Evolutionary conservation across 345 rosid species (phyloP).

Genomic region (Sisymbrium irio): DNA sequence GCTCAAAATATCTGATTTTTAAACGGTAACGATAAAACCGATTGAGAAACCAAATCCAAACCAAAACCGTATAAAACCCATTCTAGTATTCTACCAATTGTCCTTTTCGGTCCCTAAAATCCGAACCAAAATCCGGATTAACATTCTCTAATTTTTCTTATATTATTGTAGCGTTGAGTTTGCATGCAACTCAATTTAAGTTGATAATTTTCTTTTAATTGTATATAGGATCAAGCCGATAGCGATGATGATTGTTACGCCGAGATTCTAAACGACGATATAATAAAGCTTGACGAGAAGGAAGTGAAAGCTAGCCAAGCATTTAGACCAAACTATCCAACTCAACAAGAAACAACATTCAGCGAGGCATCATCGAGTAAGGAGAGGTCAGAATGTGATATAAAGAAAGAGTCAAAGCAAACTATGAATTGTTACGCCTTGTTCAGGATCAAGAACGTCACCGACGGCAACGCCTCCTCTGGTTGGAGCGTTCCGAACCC

Average conservation of each 20-base stretch:
- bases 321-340: slow-evolving; percentile 12
- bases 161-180: too few species aligned
- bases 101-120: background rate
- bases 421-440: slow-evolving; percentile 19
- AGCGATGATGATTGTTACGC: slow-evolving; percentile 57
- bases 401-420: slow-evolving; percentile 7
- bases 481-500: slow-evolving; percentile 1
- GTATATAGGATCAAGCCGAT: slow-evolving; percentile 16
- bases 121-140: background rate
- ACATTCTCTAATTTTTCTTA: too few species aligned
- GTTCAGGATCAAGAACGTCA: slow-evolving; percentile 23
- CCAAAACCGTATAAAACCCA: background rate
- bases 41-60: background rate
- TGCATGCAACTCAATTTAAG: background rate
- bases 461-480: background rate
- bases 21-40: background rate
- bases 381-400: slow-evolving; percentile 23
- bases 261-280: slow-evolving; percentile 78
- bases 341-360: slow-evolving; percentile 16
- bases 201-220: background rate
- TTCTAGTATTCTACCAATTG: too few species aligned
- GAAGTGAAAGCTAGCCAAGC: slow-evolving; percentile 30
- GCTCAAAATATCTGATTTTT: too few species aligned
- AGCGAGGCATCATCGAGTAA: slow-evolving; percentile 22
- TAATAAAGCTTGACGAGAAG: slow-evolving; percentile 60